Base-by-base conservation (phyloP, 2,329 filamentous ascomycete genomes). In the Curvularia lunata region DNA sequence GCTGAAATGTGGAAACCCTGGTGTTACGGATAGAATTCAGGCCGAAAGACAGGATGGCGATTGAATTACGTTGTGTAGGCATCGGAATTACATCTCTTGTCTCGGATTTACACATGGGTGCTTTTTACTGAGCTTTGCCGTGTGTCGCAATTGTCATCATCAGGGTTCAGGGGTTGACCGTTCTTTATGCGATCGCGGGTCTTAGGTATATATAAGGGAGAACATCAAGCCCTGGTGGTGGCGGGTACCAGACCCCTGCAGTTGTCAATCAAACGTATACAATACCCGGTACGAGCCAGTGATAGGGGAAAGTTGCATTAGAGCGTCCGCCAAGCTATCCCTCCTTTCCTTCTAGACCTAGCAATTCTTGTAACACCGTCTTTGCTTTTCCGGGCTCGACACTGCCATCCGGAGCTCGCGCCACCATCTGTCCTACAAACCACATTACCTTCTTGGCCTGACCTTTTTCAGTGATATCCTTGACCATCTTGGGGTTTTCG, bases 371-470 rank as follows among this genome's bases (percentile, higher is more conserved):
- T 32, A 90, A 71, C 10, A 85, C 78, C 56, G 78, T 75, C 70
- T 84, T 83, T 9, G 86, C 87, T 66, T 81, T 82, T 55, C 80
- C 79, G 4, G 88, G 84, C 72, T 89, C 86, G 6, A 90, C 83
- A 1, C 84, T 84, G 0, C 86, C 86, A 58, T 86, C 84, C 27
- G 83, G 80, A 27, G 85, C 85, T 59, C 78, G 76, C 43, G 84
- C 80, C 76, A 90, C 86, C 84, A 90, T 88, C 73, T 88, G 85
- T 10, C 88, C 88, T 13, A 91, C 83, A 65, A 90, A 84, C 79
- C 84, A 90, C 66, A 86, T 86, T 6, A 88, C 73, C 73, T 90
- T 91, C n/a, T 86, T 85, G 28, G 80, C 78, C 63, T 88, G 85
- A 0, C 84, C 83, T 67, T 85, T 86, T 46, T 81, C 78, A 41